Conservation (phyloP, 148 eudicot species). For the Bassia scoparia region DNA sequence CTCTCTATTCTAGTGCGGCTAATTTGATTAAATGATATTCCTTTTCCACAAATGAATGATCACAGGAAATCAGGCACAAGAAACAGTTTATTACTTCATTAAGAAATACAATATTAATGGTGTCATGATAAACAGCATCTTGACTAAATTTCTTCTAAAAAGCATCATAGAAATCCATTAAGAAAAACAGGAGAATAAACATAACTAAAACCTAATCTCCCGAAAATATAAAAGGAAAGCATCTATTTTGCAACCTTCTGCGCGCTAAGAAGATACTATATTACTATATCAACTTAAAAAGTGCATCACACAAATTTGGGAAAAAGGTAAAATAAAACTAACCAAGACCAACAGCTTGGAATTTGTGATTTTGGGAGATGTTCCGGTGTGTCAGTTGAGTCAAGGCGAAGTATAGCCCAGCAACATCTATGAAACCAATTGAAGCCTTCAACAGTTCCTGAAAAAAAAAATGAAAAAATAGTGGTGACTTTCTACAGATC, state of each 20-base stretch:
- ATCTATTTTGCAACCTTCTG: not conserved
- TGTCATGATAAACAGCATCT: not conserved
- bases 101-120: too few relatives aligned
- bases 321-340: constrained; percentile 27
- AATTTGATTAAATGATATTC: too few relatives aligned
- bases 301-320: not conserved
- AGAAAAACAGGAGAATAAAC: not conserved
- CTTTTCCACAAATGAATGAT: too few relatives aligned
- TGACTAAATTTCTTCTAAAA: not conserved
- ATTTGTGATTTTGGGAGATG: constrained; percentile 95
- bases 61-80: too few relatives aligned
- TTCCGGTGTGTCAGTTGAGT: constrained; percentile 94
- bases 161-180: not conserved
- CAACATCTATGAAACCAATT: constrained; percentile 93
- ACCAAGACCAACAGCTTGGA: constrained; percentile 99
- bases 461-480: constrained; percentile 14
- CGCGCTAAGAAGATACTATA: constrained; percentile 1
- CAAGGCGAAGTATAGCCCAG: constrained; percentile 94
- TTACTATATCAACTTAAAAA: not conserved
- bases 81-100: too few relatives aligned
- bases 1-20: too few relatives aligned
- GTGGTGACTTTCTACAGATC: not conserved
- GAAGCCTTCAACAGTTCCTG: constrained; percentile 89
- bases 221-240: not conserved
- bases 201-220: not conserved